Evolutionary conservation across 805 yeast species (phyloP).

Genomic region (Saccharomycopsis microspora): DNA sequence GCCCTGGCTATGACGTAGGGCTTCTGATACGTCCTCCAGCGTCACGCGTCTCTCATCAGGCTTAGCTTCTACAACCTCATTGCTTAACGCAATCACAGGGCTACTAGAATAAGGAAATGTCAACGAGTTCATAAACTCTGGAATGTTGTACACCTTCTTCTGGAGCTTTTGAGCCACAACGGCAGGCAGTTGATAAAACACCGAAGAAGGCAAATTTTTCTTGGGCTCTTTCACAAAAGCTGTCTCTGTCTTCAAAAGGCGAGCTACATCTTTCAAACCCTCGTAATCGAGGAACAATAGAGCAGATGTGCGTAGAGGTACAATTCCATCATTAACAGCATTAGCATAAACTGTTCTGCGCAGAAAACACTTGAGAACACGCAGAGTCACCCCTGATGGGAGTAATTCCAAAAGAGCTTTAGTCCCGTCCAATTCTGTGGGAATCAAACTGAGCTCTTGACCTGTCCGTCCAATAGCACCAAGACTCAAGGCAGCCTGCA

Average conservation of each 20-base stretch:
- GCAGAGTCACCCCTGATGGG: conserved; percentile 61
- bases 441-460: conserved; percentile 56
- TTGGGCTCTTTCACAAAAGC: too few species aligned
- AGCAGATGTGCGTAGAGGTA: conserved; percentile 66
- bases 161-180: not conserved
- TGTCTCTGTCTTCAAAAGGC: conserved; percentile 23
- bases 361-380: conserved; percentile 40
- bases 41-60: not conserved
- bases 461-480: conserved; percentile 80
- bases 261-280: conserved; percentile 27
- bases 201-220: too few species aligned
- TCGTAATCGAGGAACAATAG: conserved; percentile 58
- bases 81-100: conserved; percentile 4
- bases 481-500: conserved; percentile 54
- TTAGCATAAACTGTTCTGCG: conserved; percentile 70
- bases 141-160: not conserved
- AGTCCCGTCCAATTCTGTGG: conserved; percentile 25
- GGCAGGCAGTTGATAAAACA: too few species aligned
- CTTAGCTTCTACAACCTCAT: conserved; percentile 5
- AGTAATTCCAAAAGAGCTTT: conserved; percentile 47
- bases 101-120: conserved; percentile 1
- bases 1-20: not conserved
- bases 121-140: conserved; percentile 7
- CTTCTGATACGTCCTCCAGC: not conserved
- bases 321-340: conserved; percentile 70